Evolutionary conservation across 2,329 filamentous ascomycete species (phyloP).

Genomic region (Septoria linicola): DNA sequence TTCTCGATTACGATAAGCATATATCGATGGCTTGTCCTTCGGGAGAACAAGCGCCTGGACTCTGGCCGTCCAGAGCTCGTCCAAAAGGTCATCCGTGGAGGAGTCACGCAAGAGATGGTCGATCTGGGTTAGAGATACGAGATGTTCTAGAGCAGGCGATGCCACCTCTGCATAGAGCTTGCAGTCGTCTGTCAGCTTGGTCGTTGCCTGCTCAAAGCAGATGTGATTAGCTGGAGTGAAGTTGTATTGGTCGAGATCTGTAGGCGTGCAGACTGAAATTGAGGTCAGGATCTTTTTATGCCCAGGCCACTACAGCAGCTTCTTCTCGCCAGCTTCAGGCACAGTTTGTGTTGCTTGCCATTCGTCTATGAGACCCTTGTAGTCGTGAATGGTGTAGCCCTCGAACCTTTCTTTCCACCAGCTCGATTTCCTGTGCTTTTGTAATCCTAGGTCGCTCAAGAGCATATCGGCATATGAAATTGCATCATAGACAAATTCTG

Average conservation of each 20-base stretch:
- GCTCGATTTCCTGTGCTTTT: constrained; percentile 13
- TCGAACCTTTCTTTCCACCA: constrained; percentile 18
- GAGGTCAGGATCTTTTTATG: no score
- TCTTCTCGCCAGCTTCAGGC: neutral
- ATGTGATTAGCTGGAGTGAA: no score
- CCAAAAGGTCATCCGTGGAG: constrained; percentile 43
- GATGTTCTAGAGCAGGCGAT: constrained; percentile 35
- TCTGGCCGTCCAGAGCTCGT: constrained; percentile 30
- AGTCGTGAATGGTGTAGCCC: constrained; percentile 21
- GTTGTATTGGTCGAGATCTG: no score
- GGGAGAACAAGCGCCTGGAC: neutral
- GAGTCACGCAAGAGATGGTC: constrained; percentile 48
- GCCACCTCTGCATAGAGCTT: no score
- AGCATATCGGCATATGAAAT: constrained; percentile 21
- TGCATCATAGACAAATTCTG: constrained; percentile 22
- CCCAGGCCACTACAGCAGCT: no score
- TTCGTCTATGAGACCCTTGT: constrained; percentile 14
- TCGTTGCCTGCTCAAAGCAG: no score
- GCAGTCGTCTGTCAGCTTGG: no score
- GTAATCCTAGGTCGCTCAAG: constrained; percentile 16
- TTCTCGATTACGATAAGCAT: neutral
- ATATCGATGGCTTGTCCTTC: neutral
- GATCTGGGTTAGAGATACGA: constrained; percentile 47
- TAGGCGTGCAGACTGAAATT: no score
- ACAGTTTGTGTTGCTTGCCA: constrained; percentile 8